These are phyloP conservation scores for Rhizopogon vesiculosus DNA, from an alignment of 768 basidiomycete species.

Conservation along the genomic window DNA sequence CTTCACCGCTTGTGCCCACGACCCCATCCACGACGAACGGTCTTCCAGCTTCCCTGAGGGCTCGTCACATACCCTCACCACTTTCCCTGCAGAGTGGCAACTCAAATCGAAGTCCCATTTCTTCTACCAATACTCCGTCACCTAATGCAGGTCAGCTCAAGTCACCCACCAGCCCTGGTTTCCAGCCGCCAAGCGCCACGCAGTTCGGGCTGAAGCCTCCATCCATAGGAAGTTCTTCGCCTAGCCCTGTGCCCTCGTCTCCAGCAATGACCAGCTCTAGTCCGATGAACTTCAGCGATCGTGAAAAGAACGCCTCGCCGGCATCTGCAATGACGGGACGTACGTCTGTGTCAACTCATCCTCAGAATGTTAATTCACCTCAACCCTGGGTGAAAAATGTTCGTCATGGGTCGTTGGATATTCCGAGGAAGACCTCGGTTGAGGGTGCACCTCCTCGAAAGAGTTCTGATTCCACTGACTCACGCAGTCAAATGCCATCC, in stretches of 20 bases:
- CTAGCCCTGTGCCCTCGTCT: slow-evolving; percentile 11
- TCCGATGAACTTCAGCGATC: slow-evolving; percentile 6
- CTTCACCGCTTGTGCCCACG: neutral
- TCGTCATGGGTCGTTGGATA: slow-evolving; percentile 15
- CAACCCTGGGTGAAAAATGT: slow-evolving; percentile 7
- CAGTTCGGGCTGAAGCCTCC: slow-evolving; percentile 1
- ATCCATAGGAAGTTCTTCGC: neutral
- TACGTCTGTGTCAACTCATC: slow-evolving; percentile 12
- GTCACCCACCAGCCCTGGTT: slow-evolving; percentile 34
- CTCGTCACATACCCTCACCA: slow-evolving; percentile 15
- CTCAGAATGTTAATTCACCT: slow-evolving; percentile 7
- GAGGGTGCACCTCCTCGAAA: slow-evolving; percentile 12
- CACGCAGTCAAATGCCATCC: slow-evolving; percentile 32
- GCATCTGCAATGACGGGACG: neutral
- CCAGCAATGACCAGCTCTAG: slow-evolving; percentile 6
- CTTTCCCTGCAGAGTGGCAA: slow-evolving; percentile 9
- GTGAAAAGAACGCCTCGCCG: slow-evolving; percentile 19
- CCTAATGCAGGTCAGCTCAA: slow-evolving; percentile 28
- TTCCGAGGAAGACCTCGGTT: slow-evolving; percentile 12
- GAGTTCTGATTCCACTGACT: slow-evolving; percentile 25
- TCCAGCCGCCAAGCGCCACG: slow-evolving; percentile 17
- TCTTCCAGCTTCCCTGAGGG: slow-evolving; percentile 17
- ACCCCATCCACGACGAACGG: slow-evolving; percentile 1
- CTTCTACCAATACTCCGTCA: slow-evolving; percentile 26
- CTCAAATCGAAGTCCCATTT: slow-evolving; percentile 5